Evolutionary conservation across 2,329 filamentous ascomycete genomes (phyloP), one percentile per base, ranked within the genome.

Genomic region (Ophiognomonia clavigignenti-juglandacearum): DNA sequence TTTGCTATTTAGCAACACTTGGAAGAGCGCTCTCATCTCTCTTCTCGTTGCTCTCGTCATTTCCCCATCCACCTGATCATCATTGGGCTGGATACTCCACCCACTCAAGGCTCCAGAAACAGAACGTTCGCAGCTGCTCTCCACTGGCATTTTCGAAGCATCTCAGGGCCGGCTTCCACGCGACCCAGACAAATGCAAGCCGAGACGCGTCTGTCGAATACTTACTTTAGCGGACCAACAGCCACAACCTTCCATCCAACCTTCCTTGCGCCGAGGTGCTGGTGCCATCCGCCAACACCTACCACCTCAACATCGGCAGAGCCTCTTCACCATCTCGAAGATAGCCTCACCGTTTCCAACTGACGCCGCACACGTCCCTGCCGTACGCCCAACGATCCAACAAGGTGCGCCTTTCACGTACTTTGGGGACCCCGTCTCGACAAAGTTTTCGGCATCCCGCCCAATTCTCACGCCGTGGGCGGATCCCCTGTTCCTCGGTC

Each of bases 391-490:
- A n/a, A n/a, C n/a, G n/a, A n/a, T n/a, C n/a, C n/a, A n/a, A n/a
- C n/a, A n/a, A n/a, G n/a, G n/a, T n/a, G n/a, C n/a, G n/a, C n/a
- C n/a, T n/a, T n/a, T n/a, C n/a, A n/a, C n/a, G n/a, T n/a, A n/a
- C n/a, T n/a, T n/a, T n/a, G n/a, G n/a, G n/a, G n/a, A n/a, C n/a
- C n/a, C n/a, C n/a, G n/a, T n/a, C n/a, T n/a, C n/a, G n/a, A n/a
- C n/a, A n/a, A n/a, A n/a, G n/a, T 13, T 31, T 29, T 39, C 41
- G 39, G 43, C 46, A 43, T 41, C 39, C 27, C 31, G 19, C 19
- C 35, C 29, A n/a, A n/a, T 45, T 45, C 42, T 45, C 38, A 35
- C 34, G 39, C 43, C 39, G 26, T 42, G 13, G 13, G 35, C 41
- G 27, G 37, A 23, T 26, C 32, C 42, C 40, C 43, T 52, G 43